A percentile compares a stretch with the other conserved stretches of the same genome.
Conservation (phyloP, 805 yeast species). For the Candida sphagnicola region DNA sequence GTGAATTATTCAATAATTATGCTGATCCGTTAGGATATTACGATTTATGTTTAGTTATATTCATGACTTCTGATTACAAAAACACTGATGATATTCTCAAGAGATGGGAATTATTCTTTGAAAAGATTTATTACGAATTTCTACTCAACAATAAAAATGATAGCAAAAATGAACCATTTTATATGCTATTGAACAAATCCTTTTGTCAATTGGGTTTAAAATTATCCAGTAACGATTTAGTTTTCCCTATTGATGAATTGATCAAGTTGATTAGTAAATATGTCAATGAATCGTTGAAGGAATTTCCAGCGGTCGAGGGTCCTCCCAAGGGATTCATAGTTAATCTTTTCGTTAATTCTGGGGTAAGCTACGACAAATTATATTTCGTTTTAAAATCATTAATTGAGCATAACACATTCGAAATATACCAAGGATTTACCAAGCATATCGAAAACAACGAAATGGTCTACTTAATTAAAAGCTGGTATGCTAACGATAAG, state of each 20-base stretch:
- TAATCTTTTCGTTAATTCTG: constrained; percentile 60
- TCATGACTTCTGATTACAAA: constrained; percentile 81
- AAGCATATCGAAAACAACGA: constrained; percentile 41
- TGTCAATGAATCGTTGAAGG: constrained; percentile 37
- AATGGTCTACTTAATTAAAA: constrained; percentile 59
- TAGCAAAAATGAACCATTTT: constrained; percentile 32
- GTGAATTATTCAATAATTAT: constrained; percentile 78
- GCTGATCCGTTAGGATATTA: constrained; percentile 86
- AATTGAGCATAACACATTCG: constrained; percentile 56
- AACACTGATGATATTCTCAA: constrained; percentile 76
- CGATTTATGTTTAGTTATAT: constrained; percentile 73
- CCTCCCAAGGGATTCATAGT: constrained; percentile 54
- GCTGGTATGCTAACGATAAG: constrained; percentile 65
- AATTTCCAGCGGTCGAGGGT: constrained; percentile 25
- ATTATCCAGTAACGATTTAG: constrained; percentile 64
- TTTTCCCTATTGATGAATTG: constrained; percentile 74
- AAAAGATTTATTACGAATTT: constrained; percentile 39
- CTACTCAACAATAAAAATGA: constrained; percentile 13
- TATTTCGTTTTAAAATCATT: constrained; percentile 62
- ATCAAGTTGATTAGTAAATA: constrained; percentile 62
- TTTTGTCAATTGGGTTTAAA: constrained; percentile 56
- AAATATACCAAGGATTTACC: constrained; percentile 45
- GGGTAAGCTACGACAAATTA: constrained; percentile 59
- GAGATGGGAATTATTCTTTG: constrained; percentile 75
- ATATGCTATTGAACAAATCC: constrained; percentile 31